A percentile compares a stretch with the other conserved stretches of the same genome.
phyloP scores from a whole-genome alignment of 2,329 filamentous ascomycete species.

The Ramichloridium luteum region DNA sequence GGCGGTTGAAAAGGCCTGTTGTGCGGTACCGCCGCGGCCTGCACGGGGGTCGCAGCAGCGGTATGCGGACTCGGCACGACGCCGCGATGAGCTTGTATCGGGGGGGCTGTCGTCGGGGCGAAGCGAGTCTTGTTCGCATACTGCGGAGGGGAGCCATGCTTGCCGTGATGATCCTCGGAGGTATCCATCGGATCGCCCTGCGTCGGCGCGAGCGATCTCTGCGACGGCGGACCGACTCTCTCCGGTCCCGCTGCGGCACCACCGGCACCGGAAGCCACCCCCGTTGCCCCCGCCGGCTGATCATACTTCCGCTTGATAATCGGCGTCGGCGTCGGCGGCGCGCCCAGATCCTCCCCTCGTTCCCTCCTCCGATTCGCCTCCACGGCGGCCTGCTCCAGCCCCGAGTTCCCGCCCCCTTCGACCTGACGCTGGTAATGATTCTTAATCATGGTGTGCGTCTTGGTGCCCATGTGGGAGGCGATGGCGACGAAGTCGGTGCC shows the following conservation, averaged over 20 bases:
- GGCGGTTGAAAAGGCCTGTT: no score
- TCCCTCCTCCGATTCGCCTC: conserved; percentile 31
- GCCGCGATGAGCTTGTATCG: conserved; percentile 17
- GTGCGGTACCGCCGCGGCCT: no score
- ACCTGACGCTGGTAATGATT: conserved; percentile 38
- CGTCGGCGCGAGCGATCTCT: no score
- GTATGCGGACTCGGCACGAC: conserved; percentile 19
- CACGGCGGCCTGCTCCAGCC: conserved; percentile 31
- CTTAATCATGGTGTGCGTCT: conserved; percentile 74
- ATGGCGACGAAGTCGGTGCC: conserved; percentile 69
- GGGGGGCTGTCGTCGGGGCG: conserved; percentile 23
- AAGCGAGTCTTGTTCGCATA: conserved; percentile 19
- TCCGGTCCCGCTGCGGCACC: no score
- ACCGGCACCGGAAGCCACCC: no score
- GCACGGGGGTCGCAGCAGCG: conserved; percentile 11
- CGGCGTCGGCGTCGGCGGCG: conserved; percentile 37
- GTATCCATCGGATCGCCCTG: conserved; percentile 30
- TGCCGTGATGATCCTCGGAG: no score
- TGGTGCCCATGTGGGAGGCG: conserved; percentile 67
- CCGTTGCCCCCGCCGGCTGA: no score
- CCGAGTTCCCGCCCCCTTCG: conserved; percentile 28
- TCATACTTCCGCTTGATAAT: conserved; percentile 38
- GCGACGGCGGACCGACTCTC: no score
- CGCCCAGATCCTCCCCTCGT: conserved; percentile 35
- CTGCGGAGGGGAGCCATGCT: conserved; percentile 29